Evolutionary conservation across 2,329 filamentous ascomycete species (phyloP), one percentile per base, ranked within the genome.

Genomic region (Davidsoniella virescens): DNA sequence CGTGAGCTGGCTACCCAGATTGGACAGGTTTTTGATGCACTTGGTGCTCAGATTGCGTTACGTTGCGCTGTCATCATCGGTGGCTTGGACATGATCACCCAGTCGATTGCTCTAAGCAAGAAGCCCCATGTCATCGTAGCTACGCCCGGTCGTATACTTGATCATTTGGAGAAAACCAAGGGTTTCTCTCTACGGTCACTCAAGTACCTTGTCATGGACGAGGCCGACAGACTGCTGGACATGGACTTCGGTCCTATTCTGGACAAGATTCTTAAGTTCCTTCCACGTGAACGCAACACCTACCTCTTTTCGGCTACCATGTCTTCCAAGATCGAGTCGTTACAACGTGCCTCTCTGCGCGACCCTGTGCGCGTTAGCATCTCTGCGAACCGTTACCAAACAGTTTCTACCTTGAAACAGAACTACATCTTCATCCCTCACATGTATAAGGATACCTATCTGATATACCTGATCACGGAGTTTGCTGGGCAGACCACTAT

Each of bases 121-220:
- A 90, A 90, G 59, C 92, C 92, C 6, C 92, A 98, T 60, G 81
- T 98, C 20, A 71, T 96, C 18, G 88, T 96, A 38, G 90, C 90
- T 0, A 95, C 90, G 0, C 90, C 90, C 0, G 90, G 88, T 48
- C 78, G 90, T 51, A 69, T 95, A 18, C 71, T 95, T 4, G 92
- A 96, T 59, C 92, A 98, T 59, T 69, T 96, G 7, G 87, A 96
- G 63, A 94, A 94, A 66, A 98, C 92, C 2, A 95, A 94, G 64
- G 90, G 92, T 9, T 96, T 98, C 66, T 88, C 83, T 1, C 68
- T 96, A 45, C 76, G 83, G 26, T 73, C 75, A 3, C 70, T 95
- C 37, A 88, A 88, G 60, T 94, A 90, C 61, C 70, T 96, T 3
- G 88, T 95, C 54, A 87, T 96, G 77, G 90, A 95, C 61, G 90